These are phyloP conservation scores for Thyridium curvatum DNA, from an alignment of 2,329 filamentous ascomycete genomes.

Conservation along the genomic window DNA sequence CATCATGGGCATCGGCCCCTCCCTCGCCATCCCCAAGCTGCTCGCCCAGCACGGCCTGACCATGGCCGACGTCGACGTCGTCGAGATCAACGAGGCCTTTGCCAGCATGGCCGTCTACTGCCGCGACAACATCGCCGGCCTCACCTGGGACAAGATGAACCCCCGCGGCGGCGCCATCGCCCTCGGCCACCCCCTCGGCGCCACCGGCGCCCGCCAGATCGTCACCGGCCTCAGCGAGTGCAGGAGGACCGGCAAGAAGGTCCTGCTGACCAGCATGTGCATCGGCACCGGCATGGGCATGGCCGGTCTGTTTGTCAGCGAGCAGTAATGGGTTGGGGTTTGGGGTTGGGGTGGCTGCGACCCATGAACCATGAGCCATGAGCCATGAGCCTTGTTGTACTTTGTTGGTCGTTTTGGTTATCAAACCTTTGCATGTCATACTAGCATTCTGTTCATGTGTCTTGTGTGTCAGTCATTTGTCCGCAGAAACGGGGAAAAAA, in stretches of 20 bases:
- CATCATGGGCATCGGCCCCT: slow-evolving; percentile 93
- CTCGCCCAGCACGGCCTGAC: slow-evolving; percentile 71
- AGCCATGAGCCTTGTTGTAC: too few relatives aligned
- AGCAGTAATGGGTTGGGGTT: slow-evolving; percentile 27
- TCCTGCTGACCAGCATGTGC: slow-evolving; percentile 89
- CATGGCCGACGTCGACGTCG: slow-evolving; percentile 77
- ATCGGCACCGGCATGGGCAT: slow-evolving; percentile 65
- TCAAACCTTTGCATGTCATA: too few relatives aligned
- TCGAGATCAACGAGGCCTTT: slow-evolving; percentile 97
- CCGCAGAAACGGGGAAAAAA: too few relatives aligned
- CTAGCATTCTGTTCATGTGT: too few relatives aligned
- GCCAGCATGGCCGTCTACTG: slow-evolving; percentile 98
- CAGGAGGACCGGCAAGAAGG: slow-evolving; percentile 79
- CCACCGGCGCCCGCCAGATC: slow-evolving; percentile 74
- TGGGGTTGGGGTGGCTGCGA: too few relatives aligned
- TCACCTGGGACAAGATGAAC: slow-evolving; percentile 68
- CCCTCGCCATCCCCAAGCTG: slow-evolving; percentile 73
- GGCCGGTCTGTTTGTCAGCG: slow-evolving; percentile 61
- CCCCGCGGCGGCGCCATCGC: slow-evolving; percentile 76
- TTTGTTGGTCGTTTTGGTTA: too few relatives aligned
- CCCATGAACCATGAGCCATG: too few relatives aligned
- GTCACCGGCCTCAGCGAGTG: slow-evolving; percentile 86
- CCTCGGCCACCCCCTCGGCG: slow-evolving; percentile 74
- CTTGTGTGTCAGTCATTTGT: too few relatives aligned
- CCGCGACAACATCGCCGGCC: slow-evolving; percentile 63